A percentile compares a stretch with the other conserved stretches of the same genome.
phyloP scores from a whole-genome alignment of 129 eudicot species.

The Scalesia atractyloides region DNA sequence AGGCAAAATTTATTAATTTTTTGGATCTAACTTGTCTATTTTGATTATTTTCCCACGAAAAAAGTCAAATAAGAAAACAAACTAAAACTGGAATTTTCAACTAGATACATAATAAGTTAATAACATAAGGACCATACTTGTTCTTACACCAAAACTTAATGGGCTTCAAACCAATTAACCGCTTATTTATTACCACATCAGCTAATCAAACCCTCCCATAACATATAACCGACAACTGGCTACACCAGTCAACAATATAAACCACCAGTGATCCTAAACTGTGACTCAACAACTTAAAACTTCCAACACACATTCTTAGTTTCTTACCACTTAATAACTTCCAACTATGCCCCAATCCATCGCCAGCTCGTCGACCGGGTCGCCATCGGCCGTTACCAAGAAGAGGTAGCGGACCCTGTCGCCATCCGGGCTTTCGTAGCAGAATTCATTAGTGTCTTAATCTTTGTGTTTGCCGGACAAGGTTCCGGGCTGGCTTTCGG shows the following conservation, averaged over 20 bases:
- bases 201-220: not conserved
- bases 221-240: conserved; percentile 41
- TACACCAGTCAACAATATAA: conserved; percentile 39
- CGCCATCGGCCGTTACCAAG: conserved; percentile 42
- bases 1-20: too few species aligned
- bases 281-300: too few species aligned
- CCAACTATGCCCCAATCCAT: conserved; percentile 19
- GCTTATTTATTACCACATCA: not conserved
- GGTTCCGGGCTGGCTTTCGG: conserved; percentile 59
- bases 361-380: conserved; percentile 27
- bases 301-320: not conserved
- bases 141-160: not conserved
- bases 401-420: conserved; percentile 46
- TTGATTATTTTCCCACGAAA: too few species aligned
- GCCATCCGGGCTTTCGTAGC: conserved; percentile 55
- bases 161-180: not conserved
- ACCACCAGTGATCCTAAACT: not conserved
- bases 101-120: too few species aligned
- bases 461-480: conserved; percentile 64
- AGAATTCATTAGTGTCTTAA: conserved; percentile 56
- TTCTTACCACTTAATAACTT: conserved; percentile 4
- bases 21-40: too few species aligned
- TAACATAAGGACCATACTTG: too few species aligned
- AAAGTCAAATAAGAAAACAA: too few species aligned
- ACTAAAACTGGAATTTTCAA: too few species aligned